Evolutionary conservation across 331 rosid genomes (phyloP).

Genomic region (Quercus phellos): DNA sequence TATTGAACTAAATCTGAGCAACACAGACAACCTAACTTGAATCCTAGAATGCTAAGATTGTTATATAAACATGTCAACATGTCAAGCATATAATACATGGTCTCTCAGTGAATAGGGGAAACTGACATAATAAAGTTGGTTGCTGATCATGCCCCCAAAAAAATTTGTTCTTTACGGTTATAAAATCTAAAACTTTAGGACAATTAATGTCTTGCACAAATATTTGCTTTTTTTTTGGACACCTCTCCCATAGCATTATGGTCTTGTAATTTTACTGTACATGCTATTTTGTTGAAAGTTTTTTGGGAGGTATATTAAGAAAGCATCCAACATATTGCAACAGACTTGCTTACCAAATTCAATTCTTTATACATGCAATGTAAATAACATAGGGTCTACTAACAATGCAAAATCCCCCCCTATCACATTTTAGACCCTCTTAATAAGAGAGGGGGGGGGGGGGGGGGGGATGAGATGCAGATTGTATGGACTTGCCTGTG

Average conservation of each 20-base stretch:
- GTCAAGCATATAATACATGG: background rate
- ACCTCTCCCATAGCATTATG: background rate
- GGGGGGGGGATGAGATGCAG: background rate
- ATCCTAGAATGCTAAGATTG: background rate
- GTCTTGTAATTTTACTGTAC: background rate
- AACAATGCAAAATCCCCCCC: background rate
- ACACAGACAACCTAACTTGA: background rate
- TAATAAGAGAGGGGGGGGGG: background rate
- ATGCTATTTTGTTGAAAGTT: slow-evolving; percentile 3
- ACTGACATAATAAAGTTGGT: background rate
- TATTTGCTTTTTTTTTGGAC: background rate
- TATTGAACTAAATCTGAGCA: background rate
- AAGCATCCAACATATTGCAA: background rate
- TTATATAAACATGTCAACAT: background rate
- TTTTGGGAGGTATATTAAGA: background rate
- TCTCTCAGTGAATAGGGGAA: background rate
- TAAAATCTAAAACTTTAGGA: background rate
- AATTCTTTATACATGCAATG: background rate
- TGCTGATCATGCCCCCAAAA: background rate
- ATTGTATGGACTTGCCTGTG: slow-evolving; percentile 64
- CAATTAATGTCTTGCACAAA: background rate
- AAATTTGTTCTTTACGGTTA: background rate
- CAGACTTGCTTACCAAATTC: background rate
- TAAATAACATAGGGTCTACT: background rate
- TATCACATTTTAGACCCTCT: background rate